Conservation (phyloP, 2,329 filamentous ascomycete genomes). For the Byssothecium circinans region DNA sequence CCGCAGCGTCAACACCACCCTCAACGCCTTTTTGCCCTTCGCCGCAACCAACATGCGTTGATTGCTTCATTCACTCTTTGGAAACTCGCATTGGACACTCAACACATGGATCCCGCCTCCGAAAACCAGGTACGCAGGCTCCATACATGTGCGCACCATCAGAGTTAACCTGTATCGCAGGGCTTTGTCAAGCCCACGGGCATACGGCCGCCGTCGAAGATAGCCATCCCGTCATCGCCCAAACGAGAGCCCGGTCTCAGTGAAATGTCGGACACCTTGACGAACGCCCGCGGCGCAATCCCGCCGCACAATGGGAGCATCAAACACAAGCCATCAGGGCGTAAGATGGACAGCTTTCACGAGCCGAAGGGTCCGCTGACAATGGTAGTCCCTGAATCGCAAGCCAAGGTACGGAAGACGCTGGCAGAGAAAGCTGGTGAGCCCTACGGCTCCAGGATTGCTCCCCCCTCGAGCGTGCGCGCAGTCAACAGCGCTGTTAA, state of each 20-base stretch:
- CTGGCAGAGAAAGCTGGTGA: slow-evolving; percentile 53
- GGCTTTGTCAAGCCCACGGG: slow-evolving; percentile 32
- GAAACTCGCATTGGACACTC: slow-evolving; percentile 8
- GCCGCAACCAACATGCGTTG: slow-evolving; percentile 4
- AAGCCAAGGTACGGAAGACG: slow-evolving; percentile 56
- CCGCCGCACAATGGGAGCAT: slow-evolving; percentile 46
- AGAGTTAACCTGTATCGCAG: slow-evolving; percentile 22
- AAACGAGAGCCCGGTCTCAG: slow-evolving; percentile 39
- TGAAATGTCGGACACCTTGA: slow-evolving; percentile 56
- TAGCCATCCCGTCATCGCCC: slow-evolving; percentile 27
- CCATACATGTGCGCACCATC: slow-evolving; percentile 6
- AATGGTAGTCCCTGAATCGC: slow-evolving; percentile 49
- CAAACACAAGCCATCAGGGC: slow-evolving; percentile 57
- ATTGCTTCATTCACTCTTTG: slow-evolving; percentile 9
- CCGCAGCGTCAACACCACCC: slow-evolving; percentile 17
- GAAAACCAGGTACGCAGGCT: slow-evolving; percentile 39
- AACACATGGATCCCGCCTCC: slow-evolving; percentile 25
- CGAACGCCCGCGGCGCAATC: slow-evolving; percentile 56
- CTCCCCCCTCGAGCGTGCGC: slow-evolving; percentile 48
- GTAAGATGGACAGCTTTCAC: slow-evolving; percentile 36
- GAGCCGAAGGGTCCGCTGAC: slow-evolving; percentile 21
- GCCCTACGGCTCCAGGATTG: slow-evolving; percentile 45
- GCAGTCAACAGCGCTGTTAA: slow-evolving; percentile 48
- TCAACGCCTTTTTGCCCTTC: slow-evolving; percentile 15
- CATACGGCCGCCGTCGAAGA: slow-evolving; percentile 31